Evolutionary conservation across 495 filamentous ascomycete genomes (phyloP).

Genomic region (Tuber brumale): DNA sequence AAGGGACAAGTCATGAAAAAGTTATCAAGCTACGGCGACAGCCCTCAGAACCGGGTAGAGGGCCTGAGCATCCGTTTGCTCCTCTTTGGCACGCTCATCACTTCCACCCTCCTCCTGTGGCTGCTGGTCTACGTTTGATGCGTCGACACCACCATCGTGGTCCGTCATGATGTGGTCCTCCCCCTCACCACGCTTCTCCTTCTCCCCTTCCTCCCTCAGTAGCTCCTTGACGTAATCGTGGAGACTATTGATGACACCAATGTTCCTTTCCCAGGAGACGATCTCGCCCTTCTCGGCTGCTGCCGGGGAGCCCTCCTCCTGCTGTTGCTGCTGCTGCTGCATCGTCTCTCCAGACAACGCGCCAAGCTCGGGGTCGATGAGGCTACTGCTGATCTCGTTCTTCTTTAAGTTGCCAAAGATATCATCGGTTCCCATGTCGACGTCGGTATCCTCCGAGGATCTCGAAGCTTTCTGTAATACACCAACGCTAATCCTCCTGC

Average conservation of each 20-base stretch:
- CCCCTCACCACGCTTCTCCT: conserved; percentile 24
- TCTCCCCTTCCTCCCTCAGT: conserved; percentile 33
- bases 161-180: conserved; percentile 37
- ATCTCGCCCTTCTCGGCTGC: conserved; percentile 12
- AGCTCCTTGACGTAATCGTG: conserved; percentile 29
- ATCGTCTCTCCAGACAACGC: conserved; percentile 20
- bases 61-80: conserved; percentile 48
- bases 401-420: conserved; percentile 20
- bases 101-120: conserved; percentile 26
- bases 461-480: conserved; percentile 66
- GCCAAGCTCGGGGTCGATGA: conserved; percentile 41
- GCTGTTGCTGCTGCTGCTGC: neutral
- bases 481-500: conserved; percentile 80
- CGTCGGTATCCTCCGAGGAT: conserved; percentile 24
- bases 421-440: conserved; percentile 33
- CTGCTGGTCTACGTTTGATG: conserved; percentile 28
- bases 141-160: conserved; percentile 21
- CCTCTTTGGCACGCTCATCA: conserved; percentile 33
- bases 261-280: conserved; percentile 26
- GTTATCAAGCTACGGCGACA: conserved; percentile 40
- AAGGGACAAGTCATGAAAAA: conserved; percentile 28
- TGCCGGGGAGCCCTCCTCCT: neutral
- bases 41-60: conserved; percentile 46
- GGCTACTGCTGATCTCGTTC: conserved; percentile 29
- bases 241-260: conserved; percentile 34